These are phyloP conservation scores for Fusarium staphyleae DNA, from an alignment of 2,329 filamentous ascomycete species.

Conservation along the genomic window DNA sequence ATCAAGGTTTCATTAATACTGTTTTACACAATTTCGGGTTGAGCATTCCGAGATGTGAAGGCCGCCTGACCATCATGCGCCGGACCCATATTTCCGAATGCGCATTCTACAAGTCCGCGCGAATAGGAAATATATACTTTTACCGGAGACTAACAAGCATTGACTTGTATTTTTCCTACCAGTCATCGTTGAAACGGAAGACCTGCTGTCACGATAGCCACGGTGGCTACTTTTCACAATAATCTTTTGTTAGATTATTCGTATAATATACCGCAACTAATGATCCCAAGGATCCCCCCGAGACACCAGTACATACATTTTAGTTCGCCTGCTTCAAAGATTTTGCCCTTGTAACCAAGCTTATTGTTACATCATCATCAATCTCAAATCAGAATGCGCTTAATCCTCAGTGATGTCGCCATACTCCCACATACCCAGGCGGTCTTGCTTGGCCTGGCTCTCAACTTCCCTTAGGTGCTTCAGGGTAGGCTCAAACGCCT, in stretches of 20 bases:
- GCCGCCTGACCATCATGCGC: background rate
- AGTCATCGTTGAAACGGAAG: constrained; percentile 11
- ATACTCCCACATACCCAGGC: constrained; percentile 97
- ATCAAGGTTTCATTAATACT: background rate
- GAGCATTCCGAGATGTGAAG: background rate
- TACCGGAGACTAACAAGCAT: constrained; percentile 3
- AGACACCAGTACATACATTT: constrained; percentile 25
- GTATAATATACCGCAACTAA: constrained; percentile 18
- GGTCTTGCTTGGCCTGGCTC: constrained; percentile 77
- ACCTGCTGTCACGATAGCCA: background rate
- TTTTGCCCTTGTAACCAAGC: constrained; percentile 21
- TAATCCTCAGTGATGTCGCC: constrained; percentile 93
- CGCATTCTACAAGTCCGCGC: constrained; percentile 22
- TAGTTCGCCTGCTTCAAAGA: constrained; percentile 15
- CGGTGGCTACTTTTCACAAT: background rate
- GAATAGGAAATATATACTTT: constrained; percentile 18
- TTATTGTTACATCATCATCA: constrained; percentile 15
- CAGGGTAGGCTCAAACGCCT: constrained; percentile 73
- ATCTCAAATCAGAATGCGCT: constrained; percentile 13
- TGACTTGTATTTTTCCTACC: constrained; percentile 11
- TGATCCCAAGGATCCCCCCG: background rate
- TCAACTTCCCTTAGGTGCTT: constrained; percentile 76
- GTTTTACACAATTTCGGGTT: background rate
- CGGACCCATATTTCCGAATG: constrained; percentile 24
- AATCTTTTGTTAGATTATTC: constrained; percentile 8